A percentile compares a stretch with the other conserved stretches of the same genome.
phyloP scores from a whole-genome alignment of 768 basidiomycete species.

The Astraeus odoratus region DNA sequence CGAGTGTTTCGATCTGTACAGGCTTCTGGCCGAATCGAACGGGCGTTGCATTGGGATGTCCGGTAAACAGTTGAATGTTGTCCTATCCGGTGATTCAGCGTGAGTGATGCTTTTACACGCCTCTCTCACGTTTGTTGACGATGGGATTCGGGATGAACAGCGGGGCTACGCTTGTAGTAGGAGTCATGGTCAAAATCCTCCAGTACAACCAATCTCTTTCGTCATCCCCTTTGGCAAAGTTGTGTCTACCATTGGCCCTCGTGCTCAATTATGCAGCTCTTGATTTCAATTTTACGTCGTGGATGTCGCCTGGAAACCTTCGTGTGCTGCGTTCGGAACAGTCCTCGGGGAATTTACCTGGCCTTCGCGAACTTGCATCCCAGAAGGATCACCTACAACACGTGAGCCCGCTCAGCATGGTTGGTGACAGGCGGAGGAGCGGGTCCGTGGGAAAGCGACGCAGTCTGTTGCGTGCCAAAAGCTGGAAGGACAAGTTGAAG shows the following conservation, averaged over 20 bases:
- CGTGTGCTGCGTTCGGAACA: slow-evolving; percentile 83
- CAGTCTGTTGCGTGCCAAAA: slow-evolving; percentile 42
- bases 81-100: slow-evolving; percentile 96
- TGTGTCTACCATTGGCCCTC: slow-evolving; percentile 74
- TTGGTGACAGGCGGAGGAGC: slow-evolving; percentile 51
- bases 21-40: slow-evolving; percentile 69
- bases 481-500: slow-evolving; percentile 55
- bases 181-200: slow-evolving; percentile 78
- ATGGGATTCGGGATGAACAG: slow-evolving; percentile 34
- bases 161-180: slow-evolving; percentile 82
- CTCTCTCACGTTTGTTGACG: slow-evolving; percentile 4
- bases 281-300: slow-evolving; percentile 97
- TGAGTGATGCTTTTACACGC: slow-evolving; percentile 37
- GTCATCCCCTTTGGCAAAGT: slow-evolving; percentile 25
- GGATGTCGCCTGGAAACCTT: slow-evolving; percentile 85
- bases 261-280: slow-evolving; percentile 88
- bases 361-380: slow-evolving; percentile 58
- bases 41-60: slow-evolving; percentile 85
- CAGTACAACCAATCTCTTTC: slow-evolving; percentile 43
- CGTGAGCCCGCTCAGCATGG: slow-evolving; percentile 86
- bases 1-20: slow-evolving; percentile 89
- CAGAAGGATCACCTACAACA: slow-evolving; percentile 89
- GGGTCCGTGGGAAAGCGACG: slow-evolving; percentile 29
- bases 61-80: slow-evolving; percentile 68
- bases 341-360: slow-evolving; percentile 74